Percentiles rank a stretch among this genome's conserved stretches.
phyloP scores from a whole-genome alignment of 208 protist genomes.

The Trypanosoma vivax region DNA sequence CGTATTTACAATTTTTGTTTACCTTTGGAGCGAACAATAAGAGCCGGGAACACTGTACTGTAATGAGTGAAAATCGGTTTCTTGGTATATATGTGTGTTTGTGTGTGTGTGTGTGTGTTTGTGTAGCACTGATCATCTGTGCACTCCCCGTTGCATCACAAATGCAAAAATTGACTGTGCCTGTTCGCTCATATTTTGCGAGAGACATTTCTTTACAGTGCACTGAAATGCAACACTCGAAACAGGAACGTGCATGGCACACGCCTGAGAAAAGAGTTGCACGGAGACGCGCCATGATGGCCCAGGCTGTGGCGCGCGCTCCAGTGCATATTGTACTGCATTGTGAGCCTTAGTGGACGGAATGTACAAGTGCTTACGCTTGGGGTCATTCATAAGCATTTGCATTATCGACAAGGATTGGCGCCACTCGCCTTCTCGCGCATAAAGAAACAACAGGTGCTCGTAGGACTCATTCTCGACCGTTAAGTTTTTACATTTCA shows the following conservation, averaged over 20 bases:
- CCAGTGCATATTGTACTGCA: constrained; percentile 73
- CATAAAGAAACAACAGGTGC: constrained; percentile 41
- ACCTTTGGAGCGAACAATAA: too few relatives aligned
- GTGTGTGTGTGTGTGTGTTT: too few relatives aligned
- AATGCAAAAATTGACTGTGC: constrained; percentile 58
- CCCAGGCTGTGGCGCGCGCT: constrained; percentile 39
- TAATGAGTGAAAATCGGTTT: too few relatives aligned
- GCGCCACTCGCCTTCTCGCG: constrained; percentile 47
- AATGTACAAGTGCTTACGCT: constrained; percentile 27
- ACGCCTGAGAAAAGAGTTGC: constrained; percentile 53
- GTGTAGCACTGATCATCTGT: constrained; percentile 9
- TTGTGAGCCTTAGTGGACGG: constrained; percentile 73
- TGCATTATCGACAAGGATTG: constrained; percentile 42
- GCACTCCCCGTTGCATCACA: constrained; percentile 24
- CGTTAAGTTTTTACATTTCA: constrained; percentile 8
- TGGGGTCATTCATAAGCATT: constrained; percentile 35
- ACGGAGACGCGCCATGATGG: constrained; percentile 53
- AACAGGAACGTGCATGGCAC: constrained; percentile 47
- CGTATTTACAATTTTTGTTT: too few relatives aligned
- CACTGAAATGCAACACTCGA: constrained; percentile 75
- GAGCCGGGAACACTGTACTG: too few relatives aligned
- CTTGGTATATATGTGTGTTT: too few relatives aligned
- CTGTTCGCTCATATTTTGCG: constrained; percentile 39
- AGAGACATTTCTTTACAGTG: constrained; percentile 56
- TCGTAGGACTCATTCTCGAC: constrained; percentile 62